Evolutionary conservation across 1,284 basidiomycete species (phyloP), one percentile per base, ranked within the genome.

Genomic region (Marasmius sp.): DNA sequence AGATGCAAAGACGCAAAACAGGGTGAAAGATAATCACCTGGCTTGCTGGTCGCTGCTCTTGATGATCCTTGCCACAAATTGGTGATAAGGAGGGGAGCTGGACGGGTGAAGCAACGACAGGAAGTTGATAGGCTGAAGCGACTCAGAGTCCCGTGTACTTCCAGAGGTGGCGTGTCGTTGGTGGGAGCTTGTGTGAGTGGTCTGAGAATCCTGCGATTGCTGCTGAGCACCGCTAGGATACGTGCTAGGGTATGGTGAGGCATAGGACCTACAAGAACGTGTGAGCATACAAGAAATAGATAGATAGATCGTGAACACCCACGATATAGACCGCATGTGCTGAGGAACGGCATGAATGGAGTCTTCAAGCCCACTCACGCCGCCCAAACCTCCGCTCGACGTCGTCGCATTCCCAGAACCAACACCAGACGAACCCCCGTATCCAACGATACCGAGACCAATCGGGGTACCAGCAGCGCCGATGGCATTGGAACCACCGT

Each of bases 21-120:
- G n/a, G n/a, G n/a, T n/a, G n/a, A n/a, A n/a, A n/a, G n/a, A 14
- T 47, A 27, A 27, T 27, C 27, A 47, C 45, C 45, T 47, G 12
- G 91, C 91, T 68, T 93, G 91, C 69, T 93, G 91, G 69, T 93
- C 92, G 7, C 91, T 92, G 5, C 86, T 88, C 74, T 90, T 92
- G 79, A 93, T 91, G 68, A 93, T 93, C 33, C 92, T 87, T 16
- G 85, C 79, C 14, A 93, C 91, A 67, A 93, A 92, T 59, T 90
- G 78, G 61, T 84, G 83, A 68, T 93, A 93, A 0, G 91, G 91
- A 12, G 92, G 91, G 27, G 88, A 86, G 1, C 91, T 91, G 0
- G 90, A 90, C 0, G 91, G 91, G 68, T 93, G 91, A 61, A 93
- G 80, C 51, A 93, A 79, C 12, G 89, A 90, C 54, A 93, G 79